Evolutionary conservation across 31 red algal species (phyloP).

Genomic region (Bonnemaisonia californica): DNA sequence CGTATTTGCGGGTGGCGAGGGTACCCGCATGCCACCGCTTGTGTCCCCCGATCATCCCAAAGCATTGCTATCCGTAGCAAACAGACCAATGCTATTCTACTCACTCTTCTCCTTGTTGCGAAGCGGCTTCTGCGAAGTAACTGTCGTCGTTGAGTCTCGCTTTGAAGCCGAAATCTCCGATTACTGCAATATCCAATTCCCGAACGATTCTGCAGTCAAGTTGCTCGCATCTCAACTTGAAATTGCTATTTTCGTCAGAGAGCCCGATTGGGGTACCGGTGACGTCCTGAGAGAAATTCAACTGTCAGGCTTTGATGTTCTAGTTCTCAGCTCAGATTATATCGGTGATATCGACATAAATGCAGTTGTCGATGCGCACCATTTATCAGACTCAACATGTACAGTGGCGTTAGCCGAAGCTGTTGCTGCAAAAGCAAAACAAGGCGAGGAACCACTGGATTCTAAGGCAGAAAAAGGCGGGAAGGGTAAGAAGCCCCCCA

Average conservation of each 20-base stretch:
- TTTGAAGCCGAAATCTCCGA: neutral
- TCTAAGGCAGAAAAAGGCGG: slow-evolving; percentile 6
- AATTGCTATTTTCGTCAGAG: neutral
- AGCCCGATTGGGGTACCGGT: slow-evolving; percentile 45
- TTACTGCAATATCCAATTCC: slow-evolving; percentile 23
- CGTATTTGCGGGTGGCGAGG: slow-evolving; percentile 70
- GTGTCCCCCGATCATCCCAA: slow-evolving; percentile 40
- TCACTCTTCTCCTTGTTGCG: slow-evolving; percentile 52
- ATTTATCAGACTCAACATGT: slow-evolving; percentile 3
- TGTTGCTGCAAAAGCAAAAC: neutral
- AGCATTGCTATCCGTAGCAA: slow-evolving; percentile 67
- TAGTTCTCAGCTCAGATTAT: slow-evolving; percentile 47
- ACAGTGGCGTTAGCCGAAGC: slow-evolving; percentile 28
- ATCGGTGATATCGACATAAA: slow-evolving; percentile 38
- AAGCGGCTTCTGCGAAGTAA: slow-evolving; percentile 9
- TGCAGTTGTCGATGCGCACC: slow-evolving; percentile 27
- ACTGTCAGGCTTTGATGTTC: slow-evolving; percentile 16
- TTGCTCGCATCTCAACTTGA: neutral
- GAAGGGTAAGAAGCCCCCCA: too few species aligned
- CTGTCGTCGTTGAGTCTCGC: slow-evolving; percentile 41
- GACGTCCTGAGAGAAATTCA: slow-evolving; percentile 44
- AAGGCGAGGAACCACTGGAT: neutral
- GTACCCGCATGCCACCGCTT: slow-evolving; percentile 56
- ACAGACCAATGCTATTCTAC: slow-evolving; percentile 80
- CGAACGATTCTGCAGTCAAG: slow-evolving; percentile 5